Evolutionary conservation across 164 flowering plant genomes (phyloP).

Genomic region (Nymphaea thermarum): DNA sequence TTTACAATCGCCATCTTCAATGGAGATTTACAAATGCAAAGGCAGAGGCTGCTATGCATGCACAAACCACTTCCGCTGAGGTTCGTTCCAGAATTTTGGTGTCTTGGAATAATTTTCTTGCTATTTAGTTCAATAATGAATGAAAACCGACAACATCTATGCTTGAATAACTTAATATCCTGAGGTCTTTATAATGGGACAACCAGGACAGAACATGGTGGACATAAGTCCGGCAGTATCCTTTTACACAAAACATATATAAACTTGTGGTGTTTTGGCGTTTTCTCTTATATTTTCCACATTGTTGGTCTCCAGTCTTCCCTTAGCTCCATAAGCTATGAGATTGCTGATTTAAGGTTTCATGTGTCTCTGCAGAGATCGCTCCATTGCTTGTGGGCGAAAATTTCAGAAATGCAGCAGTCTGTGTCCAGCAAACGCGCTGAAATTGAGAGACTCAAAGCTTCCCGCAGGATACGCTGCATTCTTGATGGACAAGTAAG

Average conservation of each 20-base stretch:
- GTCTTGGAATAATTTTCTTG: constrained; percentile 50
- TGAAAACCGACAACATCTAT: constrained; percentile 29
- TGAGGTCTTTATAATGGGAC: constrained; percentile 24
- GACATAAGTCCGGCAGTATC: not conserved
- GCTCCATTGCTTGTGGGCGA: constrained; percentile 31
- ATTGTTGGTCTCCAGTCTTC: not conserved
- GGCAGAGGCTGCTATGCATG: too few species aligned
- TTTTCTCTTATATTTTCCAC: too few species aligned
- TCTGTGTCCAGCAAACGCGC: constrained; percentile 38
- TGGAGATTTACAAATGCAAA: too few species aligned
- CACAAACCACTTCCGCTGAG: too few species aligned
- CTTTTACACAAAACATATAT: too few species aligned
- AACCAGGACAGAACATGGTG: not conserved
- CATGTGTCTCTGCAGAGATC: constrained; percentile 21
- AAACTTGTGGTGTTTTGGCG: too few species aligned
- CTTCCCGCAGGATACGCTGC: constrained; percentile 18
- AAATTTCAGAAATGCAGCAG: constrained; percentile 40
- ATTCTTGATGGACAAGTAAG: constrained; percentile 62
- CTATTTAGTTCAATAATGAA: constrained; percentile 71
- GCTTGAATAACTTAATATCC: constrained; percentile 39
- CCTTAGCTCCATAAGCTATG: not conserved
- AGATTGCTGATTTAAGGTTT: not conserved
- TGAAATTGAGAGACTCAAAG: constrained; percentile 36
- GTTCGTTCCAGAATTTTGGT: constrained; percentile 31
- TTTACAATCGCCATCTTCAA: too few species aligned